Base-by-base conservation (phyloP, 345 rosid genomes). In the Hevea brasiliensis region DNA sequence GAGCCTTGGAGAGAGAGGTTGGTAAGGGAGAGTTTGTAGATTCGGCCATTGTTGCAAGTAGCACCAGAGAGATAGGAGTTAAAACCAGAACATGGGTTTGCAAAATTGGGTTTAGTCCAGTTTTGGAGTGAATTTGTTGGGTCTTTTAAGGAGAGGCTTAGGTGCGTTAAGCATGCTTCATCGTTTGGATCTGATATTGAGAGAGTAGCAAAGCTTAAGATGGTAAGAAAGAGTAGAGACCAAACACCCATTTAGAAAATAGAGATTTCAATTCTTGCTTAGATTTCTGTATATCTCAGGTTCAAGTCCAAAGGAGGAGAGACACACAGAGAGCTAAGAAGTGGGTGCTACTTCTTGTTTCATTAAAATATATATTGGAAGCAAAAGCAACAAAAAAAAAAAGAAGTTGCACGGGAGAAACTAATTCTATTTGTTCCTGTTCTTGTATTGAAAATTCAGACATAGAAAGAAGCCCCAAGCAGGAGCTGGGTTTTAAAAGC, bases 41-140 rank as follows among this genome's bases (percentile, higher is more conserved):
- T 81, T 56, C 98, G 81, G 65, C 97, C 97, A 72, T 92, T 94
- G 90, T 90, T 94, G 87, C 97, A 92, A 68, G 86, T 89, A 68
- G 85, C 97, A 5, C 97, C 97, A 2, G 83, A 84, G 50, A 94
- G 87, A 41, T 74, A 78, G 20, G 98, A 94, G 11, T 82, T 85
- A 86, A 92, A 89, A 26, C 91, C 93, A 66, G 76, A 82, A 72
- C 98, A 94, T 15, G 97, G 92, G 68, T 74, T 83, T 3, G 90
- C 82, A 78, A 94, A 82, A 63, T 57, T 72, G 41, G 93, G 7
- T 74, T 80, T 80, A 27, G 89, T 94, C 98, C 98, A 94, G 90
- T 94, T 92, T 15, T 48, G 79, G 81, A 94, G 98, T 8, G 88
- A 88, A 17, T 79, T 76, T 37, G 77, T 75, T 4, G 97, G 95